These are phyloP conservation scores for Incumbomyces delicatus DNA, from an alignment of 2,329 filamentous ascomycete genomes.

Conservation along the genomic window DNA sequence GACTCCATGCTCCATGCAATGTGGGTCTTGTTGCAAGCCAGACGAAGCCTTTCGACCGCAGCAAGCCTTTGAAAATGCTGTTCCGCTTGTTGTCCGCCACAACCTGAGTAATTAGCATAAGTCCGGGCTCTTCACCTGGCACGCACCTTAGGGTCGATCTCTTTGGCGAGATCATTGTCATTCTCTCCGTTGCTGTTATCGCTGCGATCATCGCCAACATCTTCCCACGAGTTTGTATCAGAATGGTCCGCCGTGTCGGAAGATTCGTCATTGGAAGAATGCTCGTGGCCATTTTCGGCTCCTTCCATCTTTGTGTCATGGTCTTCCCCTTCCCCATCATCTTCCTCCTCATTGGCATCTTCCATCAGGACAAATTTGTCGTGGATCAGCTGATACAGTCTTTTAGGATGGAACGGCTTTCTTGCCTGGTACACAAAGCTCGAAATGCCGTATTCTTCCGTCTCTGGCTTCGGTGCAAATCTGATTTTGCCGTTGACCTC, in stretches of 20 bases:
- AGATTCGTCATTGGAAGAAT: background rate
- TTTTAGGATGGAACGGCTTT: conserved; percentile 39
- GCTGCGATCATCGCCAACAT: background rate
- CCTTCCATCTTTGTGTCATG: conserved; percentile 24
- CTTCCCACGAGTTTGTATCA: conserved; percentile 5
- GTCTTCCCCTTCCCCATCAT: conserved; percentile 22
- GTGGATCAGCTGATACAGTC: conserved; percentile 32
- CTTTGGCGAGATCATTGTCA: conserved; percentile 12
- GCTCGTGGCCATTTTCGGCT: conserved; percentile 1
- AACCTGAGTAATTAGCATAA: conserved; percentile 1
- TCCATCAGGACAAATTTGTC: conserved; percentile 39
- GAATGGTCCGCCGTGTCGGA: background rate
- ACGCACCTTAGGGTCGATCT: conserved; percentile 11
- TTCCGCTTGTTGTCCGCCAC: conserved; percentile 27
- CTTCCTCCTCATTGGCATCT: conserved; percentile 24
- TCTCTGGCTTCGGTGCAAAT: conserved; percentile 59
- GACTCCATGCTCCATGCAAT: conserved; percentile 37
- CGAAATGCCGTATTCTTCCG: conserved; percentile 61
- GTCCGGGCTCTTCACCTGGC: background rate
- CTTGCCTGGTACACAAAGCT: conserved; percentile 60
- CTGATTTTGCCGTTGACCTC: conserved; percentile 46
- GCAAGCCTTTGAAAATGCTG: conserved; percentile 29
- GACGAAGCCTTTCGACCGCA: conserved; percentile 37
- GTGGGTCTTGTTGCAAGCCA: conserved; percentile 34
- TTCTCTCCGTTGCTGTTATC: conserved; percentile 1